A percentile compares a stretch with the other conserved stretches of the same genome.
These are phyloP conservation scores for Colletotrichum lupini DNA, from an alignment of 2,329 filamentous ascomycete genomes.

Conservation along the genomic window DNA sequence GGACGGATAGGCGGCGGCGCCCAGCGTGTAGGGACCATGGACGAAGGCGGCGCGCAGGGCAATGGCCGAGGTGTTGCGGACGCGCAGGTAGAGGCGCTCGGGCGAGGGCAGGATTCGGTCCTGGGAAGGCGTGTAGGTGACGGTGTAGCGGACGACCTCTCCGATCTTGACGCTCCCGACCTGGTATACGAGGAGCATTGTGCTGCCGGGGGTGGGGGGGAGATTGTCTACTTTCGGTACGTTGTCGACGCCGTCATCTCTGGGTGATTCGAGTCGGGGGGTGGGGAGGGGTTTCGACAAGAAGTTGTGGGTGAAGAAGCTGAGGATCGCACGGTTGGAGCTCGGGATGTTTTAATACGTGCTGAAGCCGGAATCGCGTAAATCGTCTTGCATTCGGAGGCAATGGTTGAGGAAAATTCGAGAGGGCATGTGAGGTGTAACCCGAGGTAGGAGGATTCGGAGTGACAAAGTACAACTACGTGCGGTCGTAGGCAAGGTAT, in stretches of 20 bases:
- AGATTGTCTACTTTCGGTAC: conserved; percentile 13
- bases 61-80: conserved; percentile 92
- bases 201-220: conserved; percentile 33
- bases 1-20: conserved; percentile 85
- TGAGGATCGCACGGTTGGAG: background rate
- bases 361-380: background rate
- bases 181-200: conserved; percentile 93
- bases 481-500: background rate
- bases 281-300: background rate
- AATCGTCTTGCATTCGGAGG: conserved; percentile 20
- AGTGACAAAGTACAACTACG: background rate
- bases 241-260: conserved; percentile 29
- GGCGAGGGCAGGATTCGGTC: conserved; percentile 93
- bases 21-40: conserved; percentile 93
- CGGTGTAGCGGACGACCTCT: conserved; percentile 89
- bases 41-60: conserved; percentile 94
- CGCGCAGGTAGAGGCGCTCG: conserved; percentile 81
- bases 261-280: background rate
- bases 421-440: conserved; percentile 17
- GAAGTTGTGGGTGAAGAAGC: background rate
- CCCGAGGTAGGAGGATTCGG: background rate
- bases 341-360: background rate
- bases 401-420: background rate
- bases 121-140: conserved; percentile 90
- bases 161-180: conserved; percentile 92